Base-by-base conservation (phyloP, 306 rosid genomes). In the Lathyrus oleraceus region DNA sequence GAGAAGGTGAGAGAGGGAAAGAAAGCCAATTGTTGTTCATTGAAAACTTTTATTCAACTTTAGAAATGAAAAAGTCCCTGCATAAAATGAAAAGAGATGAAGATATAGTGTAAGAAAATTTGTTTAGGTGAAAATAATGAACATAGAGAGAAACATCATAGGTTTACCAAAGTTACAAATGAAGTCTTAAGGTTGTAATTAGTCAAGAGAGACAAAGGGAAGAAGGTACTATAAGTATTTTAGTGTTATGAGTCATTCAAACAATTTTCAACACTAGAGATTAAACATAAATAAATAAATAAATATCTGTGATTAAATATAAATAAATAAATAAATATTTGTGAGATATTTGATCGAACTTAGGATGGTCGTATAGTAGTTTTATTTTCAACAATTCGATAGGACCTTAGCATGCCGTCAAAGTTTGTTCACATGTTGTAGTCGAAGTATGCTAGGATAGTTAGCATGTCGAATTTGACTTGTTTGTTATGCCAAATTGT, bases 11-110 rank as follows among this genome's bases (percentile, higher is more conserved):
- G 65, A 90, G 91, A 51, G 99, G 99, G 78, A 88, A 94, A 1
- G 99, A 91, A 45, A 94, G 96, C 97, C 99, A 94, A 88, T 91
- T 94, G 84, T 94, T 94, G 71, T 94, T 90, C 92, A 87, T 87
- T 57, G 95, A 85, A 62, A 87, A 6, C 83, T 85, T 71, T 78
- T 27, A 28, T 56, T 56, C 13, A 25, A 27, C 36, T 51, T 52
- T 75, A 57, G 75, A 64, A 67, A 81, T 70, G 72, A 77, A 74
- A 69, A 43, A 67, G 38, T 63, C 48, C 86, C 94, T 86, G 85
- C 78, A 42, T n/a, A 61, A 14, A 60, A 68, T 16, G 40, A 49
- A 75, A 65, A 54, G 11, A 60, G 12, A 47, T 21, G 3, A 32
- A 0, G 1, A 0, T 20, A 56, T 4, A 44, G 8, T 25, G 13